Evolutionary conservation across 345 rosid species (phyloP).

Genomic region (Eucalyptus globulus): DNA sequence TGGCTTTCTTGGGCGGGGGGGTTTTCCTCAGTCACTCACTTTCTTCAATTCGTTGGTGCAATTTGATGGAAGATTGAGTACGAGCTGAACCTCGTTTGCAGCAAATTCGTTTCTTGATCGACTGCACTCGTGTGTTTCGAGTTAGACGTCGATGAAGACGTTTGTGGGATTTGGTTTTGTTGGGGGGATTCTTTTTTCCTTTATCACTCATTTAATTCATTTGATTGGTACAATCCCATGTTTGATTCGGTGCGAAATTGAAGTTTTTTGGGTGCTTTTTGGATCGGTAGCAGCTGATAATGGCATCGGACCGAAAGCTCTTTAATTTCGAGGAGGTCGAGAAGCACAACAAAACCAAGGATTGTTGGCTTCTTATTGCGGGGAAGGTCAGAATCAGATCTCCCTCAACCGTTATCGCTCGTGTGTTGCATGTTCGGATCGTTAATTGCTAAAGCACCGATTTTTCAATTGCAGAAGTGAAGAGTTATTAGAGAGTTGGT

Average conservation of each 20-base stretch:
- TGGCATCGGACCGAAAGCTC: conserved; percentile 63
- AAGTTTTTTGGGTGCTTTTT: conserved; percentile 9
- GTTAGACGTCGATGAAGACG: background rate
- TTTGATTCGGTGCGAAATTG: background rate
- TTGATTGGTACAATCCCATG: background rate
- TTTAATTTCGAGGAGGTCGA: conserved; percentile 62
- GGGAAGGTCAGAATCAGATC: conserved; percentile 67
- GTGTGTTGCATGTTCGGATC: background rate
- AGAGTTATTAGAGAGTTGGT: background rate
- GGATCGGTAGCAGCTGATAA: conserved; percentile 4
- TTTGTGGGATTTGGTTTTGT: background rate
- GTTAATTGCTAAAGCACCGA: background rate
- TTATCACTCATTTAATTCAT: background rate
- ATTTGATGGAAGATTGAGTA: background rate
- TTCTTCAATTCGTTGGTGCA: background rate
- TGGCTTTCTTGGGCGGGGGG: background rate
- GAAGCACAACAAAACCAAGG: conserved; percentile 68
- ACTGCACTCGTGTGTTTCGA: background rate
- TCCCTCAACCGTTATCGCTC: background rate
- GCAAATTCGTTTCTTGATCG: background rate
- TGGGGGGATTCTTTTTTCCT: background rate
- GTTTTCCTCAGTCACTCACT: background rate
- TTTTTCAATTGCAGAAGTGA: background rate
- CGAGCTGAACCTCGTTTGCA: background rate
- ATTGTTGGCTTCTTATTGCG: conserved; percentile 86